Conservation (phyloP, 768 basidiomycete genomes). For the Leccinum longicurvipes region DNA sequence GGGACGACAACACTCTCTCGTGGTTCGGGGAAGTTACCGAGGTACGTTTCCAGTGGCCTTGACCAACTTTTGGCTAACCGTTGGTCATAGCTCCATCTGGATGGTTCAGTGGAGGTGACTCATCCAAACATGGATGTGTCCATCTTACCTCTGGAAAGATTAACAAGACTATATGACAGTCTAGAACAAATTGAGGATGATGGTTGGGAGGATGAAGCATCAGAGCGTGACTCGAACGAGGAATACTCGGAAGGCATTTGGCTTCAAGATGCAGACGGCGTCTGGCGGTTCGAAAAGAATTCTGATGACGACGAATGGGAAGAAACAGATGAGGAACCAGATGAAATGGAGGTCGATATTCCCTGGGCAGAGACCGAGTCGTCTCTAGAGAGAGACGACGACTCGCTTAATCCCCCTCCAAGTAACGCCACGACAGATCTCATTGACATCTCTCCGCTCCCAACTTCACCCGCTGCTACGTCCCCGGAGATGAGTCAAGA, state of each 20-base stretch:
- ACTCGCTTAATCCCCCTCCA: slow-evolving; percentile 13
- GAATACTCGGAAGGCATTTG: slow-evolving; percentile 42
- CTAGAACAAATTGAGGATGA: slow-evolving; percentile 77
- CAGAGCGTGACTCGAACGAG: slow-evolving; percentile 36
- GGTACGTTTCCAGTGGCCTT: slow-evolving; percentile 38
- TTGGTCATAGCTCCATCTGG: slow-evolving; percentile 55
- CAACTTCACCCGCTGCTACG: slow-evolving; percentile 28
- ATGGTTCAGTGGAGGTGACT: slow-evolving; percentile 71
- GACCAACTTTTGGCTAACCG: slow-evolving; percentile 6
- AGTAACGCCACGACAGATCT: slow-evolving; percentile 19
- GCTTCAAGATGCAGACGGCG: slow-evolving; percentile 41
- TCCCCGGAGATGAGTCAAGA: slow-evolving; percentile 34
- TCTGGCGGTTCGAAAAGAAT: slow-evolving; percentile 31
- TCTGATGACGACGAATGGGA: slow-evolving; percentile 40
- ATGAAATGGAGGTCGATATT: slow-evolving; percentile 36
- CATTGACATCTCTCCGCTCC: slow-evolving; percentile 23
- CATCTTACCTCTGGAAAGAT: slow-evolving; percentile 58
- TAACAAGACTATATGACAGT: slow-evolving; percentile 78
- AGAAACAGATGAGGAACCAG: slow-evolving; percentile 33
- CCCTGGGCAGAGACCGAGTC: slow-evolving; percentile 29
- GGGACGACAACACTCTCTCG: slow-evolving; percentile 42
- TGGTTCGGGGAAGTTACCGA: slow-evolving; percentile 90
- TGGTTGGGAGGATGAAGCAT: slow-evolving; percentile 45
- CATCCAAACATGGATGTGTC: slow-evolving; percentile 54
- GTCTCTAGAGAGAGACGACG: slow-evolving; percentile 16